These are phyloP conservation scores for Acanthamoeba healyi DNA, from an alignment of 208 protist species.

Conservation along the genomic window DNA sequence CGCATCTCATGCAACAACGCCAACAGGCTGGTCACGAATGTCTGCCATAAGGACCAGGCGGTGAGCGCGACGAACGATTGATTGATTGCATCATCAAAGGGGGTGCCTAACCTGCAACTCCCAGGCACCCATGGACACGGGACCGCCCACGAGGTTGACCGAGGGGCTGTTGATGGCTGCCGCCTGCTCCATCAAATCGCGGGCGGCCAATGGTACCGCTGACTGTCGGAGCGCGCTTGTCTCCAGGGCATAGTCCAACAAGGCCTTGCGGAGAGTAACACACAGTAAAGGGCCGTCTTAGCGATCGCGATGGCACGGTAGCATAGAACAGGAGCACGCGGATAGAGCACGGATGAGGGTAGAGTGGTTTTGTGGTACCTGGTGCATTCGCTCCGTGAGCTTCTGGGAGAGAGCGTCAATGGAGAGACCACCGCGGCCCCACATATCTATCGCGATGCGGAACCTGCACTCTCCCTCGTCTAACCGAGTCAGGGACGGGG, in stretches of 20 bases:
- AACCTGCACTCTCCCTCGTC: background rate
- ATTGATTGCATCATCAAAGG: background rate
- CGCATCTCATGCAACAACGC: slow-evolving; percentile 6
- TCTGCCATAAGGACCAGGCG: background rate
- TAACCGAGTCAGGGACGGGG: background rate
- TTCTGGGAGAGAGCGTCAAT: slow-evolving; percentile 31
- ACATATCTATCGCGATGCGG: slow-evolving; percentile 59
- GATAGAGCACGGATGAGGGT: background rate
- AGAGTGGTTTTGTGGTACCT: background rate
- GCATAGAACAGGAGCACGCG: background rate
- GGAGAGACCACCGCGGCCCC: slow-evolving; percentile 43
- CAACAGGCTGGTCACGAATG: slow-evolving; percentile 27
- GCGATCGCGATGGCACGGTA: no score
- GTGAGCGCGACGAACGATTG: background rate
- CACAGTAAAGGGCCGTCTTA: no score
- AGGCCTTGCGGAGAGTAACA: background rate
- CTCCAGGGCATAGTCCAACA: slow-evolving; percentile 64
- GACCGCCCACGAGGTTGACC: slow-evolving; percentile 37
- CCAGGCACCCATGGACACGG: slow-evolving; percentile 48
- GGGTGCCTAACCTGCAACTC: background rate
- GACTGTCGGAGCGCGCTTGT: slow-evolving; percentile 28
- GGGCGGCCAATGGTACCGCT: background rate
- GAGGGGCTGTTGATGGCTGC: slow-evolving; percentile 20
- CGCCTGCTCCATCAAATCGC: background rate
- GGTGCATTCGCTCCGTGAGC: slow-evolving; percentile 8